These are phyloP conservation scores for Xylaria sp. DNA, from an alignment of 2,329 filamentous ascomycete genomes.

Conservation along the genomic window DNA sequence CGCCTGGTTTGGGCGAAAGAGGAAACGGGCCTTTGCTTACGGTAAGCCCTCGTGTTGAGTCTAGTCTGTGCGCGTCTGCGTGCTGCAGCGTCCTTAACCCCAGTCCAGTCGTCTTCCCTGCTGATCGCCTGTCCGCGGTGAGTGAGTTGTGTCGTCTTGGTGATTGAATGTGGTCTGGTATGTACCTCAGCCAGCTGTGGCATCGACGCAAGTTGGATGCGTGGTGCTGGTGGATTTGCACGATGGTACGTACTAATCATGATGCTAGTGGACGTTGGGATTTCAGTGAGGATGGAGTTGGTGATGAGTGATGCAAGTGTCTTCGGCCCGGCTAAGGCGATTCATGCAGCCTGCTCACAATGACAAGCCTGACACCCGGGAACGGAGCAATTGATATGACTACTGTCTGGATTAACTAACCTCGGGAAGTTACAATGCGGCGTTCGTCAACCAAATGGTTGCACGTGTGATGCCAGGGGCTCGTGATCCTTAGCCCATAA, in stretches of 20 bases:
- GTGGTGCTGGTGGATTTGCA: slow-evolving; percentile 25
- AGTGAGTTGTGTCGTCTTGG: slow-evolving; percentile 35
- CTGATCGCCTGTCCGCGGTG: slow-evolving; percentile 43
- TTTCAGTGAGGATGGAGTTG: slow-evolving; percentile 8
- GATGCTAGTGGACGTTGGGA: slow-evolving; percentile 22
- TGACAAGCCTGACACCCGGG: slow-evolving; percentile 21
- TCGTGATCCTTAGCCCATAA: too few relatives aligned
- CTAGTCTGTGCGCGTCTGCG: slow-evolving; percentile 51
- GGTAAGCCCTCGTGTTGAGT: slow-evolving; percentile 53
- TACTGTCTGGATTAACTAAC: neutral
- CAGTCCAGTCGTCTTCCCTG: slow-evolving; percentile 53
- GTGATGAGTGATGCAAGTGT: slow-evolving; percentile 10
- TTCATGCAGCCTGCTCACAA: slow-evolving; percentile 36
- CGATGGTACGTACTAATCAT: slow-evolving; percentile 34
- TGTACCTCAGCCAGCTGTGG: slow-evolving; percentile 47
- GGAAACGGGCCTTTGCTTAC: slow-evolving; percentile 39
- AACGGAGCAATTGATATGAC: slow-evolving; percentile 20
- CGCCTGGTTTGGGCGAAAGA: slow-evolving; percentile 16
- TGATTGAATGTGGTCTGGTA: slow-evolving; percentile 12
- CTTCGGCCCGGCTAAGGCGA: neutral
- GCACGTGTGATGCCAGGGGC: too few relatives aligned
- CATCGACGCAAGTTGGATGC: slow-evolving; percentile 42
- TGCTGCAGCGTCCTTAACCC: slow-evolving; percentile 48
- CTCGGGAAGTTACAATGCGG: slow-evolving; percentile 9
- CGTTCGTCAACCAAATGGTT: too few relatives aligned